Evolutionary conservation across 805 yeast species (phyloP), one percentile per base, ranked within the genome.

Genomic region (Yarrowia deformans): DNA sequence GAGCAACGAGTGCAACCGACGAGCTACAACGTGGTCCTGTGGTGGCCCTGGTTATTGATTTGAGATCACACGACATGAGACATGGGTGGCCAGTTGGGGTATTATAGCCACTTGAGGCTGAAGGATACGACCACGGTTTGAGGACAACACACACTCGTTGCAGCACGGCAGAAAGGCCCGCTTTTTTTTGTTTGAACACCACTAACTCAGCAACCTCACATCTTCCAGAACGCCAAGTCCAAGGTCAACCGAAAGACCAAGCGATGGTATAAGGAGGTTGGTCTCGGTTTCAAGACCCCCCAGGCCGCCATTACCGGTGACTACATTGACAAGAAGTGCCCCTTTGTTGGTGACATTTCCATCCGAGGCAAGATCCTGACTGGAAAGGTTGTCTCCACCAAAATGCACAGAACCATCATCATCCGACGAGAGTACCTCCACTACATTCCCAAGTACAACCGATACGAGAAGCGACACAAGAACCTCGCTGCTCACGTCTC

Each of bases 401-500:
- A 95, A 89, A 95, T 95, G 99, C 99, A 95, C 96, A 95, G 99
- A 89, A 95, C 99, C 80, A 90, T 95, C 87, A 90, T 95, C 84
- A 91, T 95, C 88, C 93, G 99, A 90, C 94, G 99, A 88, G 98
- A 95, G 83, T 95, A 95, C 96, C 91, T 95, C 84, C 99, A 95
- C 88, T 95, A 92, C 88, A 91, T 95, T 84, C 97, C 98, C 85
- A 95, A 95, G 90, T 95, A 95, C 88, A 95, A 94, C 97, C 93
- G 99, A 91, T 95, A 93, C 91, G 99, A 95, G 88, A 95, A 95
- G 91, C 93, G 99, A 88, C 99, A 95, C 91, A 95, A 95, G 95
- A 95, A 95, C 90, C 88, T 95, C 75, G 96, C 99, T 83, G 99
- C 97, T 80, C 99, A 95, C 88, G 91, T 95, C 81, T 94, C 98